Evolutionary conservation across 306 rosid species (phyloP), one percentile per base, ranked within the genome.

Genomic region (Herpetospermum pedunculosum): DNA sequence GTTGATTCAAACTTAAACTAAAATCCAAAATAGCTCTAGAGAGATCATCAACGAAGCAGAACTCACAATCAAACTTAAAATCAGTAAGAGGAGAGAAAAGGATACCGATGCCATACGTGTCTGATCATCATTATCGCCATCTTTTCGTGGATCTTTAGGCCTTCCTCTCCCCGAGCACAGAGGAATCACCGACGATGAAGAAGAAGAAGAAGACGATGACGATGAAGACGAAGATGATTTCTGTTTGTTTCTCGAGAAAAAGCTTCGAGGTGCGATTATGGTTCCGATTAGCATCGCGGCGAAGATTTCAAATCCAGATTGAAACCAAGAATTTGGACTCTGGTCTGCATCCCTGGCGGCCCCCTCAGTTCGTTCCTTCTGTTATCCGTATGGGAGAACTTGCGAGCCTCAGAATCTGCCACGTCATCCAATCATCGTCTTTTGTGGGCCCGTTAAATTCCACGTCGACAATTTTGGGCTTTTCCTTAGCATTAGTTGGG

Each of bases 141-240:
- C 80, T 38, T 47, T 60, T 57, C 30, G 82, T 59, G 91, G 85
- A 65, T 88, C 83, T 49, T 41, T 75, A 34, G 65, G 84, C 64
- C 77, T 84, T 78, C 77, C 83, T 78, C 86, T 81, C 62, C 63
- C 80, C 41, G 92, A 90, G 19, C 85, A 88, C 70, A 87, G 3
- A 58, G 78, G 57, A 44, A 40, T 78, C 62, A 47, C 47, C 35
- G 88, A 54, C 55, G 80, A 76, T 68, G 85, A 72, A 28, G 81
- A 81, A 25, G 79, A 64, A 29, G 78, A 76, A 3, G 80, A 78
- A 6, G 65, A 72, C 0, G 81, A 58, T 0, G 81, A 65, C 1
- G 77, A 57, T 26, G 58, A 53, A 0, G 76, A 50, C 18, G 71
- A 47, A 1, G 75, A 72, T 0, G 77, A 54, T 59, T 74, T 83